Evolutionary conservation across 306 rosid genomes (phyloP).

Genomic region (barrel medic (Medicago truncatula)): DNA sequence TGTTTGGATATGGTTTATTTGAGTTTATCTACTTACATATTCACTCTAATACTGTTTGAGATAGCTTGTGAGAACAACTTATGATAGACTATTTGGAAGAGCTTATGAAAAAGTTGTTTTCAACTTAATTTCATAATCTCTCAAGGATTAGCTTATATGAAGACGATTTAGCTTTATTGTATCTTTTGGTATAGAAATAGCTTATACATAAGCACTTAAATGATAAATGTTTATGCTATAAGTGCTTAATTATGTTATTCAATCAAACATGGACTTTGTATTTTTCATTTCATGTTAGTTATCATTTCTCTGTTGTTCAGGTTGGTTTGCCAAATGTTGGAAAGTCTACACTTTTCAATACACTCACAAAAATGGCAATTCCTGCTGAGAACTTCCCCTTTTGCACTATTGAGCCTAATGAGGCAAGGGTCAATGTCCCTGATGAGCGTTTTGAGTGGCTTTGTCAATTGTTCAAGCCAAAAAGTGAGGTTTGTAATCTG

Average conservation of each 20-base stretch:
- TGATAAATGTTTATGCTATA: background rate
- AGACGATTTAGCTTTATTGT: background rate
- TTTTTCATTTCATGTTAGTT: conserved; percentile 8
- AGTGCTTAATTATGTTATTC: background rate
- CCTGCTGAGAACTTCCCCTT: conserved; percentile 99
- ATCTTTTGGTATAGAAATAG: background rate
- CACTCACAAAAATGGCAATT: conserved; percentile 86
- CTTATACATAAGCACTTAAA: background rate
- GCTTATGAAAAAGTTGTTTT: background rate
- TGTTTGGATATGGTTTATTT: background rate
- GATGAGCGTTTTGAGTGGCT: conserved; percentile 99
- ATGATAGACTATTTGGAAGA: background rate
- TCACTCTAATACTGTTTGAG: background rate
- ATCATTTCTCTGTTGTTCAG: conserved; percentile 50
- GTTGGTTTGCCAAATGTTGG: conserved; percentile 99
- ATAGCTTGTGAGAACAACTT: background rate
- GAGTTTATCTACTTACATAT: background rate
- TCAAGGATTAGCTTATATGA: background rate
- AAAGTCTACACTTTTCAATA: conserved; percentile 93
- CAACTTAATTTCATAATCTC: background rate
- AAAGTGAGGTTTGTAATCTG: conserved; percentile 79
- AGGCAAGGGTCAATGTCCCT: conserved; percentile 91
- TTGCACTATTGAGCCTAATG: conserved; percentile 98
- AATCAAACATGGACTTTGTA: background rate
- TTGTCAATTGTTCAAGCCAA: conserved; percentile 85